These are phyloP conservation scores for Heliocybe sulcata DNA, from an alignment of 1,284 basidiomycete species.

Conservation along the genomic window DNA sequence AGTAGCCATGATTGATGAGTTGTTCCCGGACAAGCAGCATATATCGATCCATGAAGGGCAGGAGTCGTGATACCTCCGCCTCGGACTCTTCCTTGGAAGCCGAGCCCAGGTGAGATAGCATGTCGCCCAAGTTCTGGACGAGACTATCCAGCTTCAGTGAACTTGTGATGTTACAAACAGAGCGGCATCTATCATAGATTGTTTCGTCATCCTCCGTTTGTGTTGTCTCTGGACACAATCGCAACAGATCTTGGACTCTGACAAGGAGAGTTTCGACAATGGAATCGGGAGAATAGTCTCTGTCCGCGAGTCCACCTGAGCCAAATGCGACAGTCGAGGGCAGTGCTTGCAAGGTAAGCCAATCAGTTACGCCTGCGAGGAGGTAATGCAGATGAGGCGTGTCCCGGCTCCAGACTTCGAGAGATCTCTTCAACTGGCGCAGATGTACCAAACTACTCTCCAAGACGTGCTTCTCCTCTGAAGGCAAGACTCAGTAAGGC, in stretches of 20 bases:
- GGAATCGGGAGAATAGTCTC: slow-evolving; percentile 19
- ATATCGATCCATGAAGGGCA: slow-evolving; percentile 67
- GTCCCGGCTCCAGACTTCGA: slow-evolving; percentile 26
- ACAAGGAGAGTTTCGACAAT: slow-evolving; percentile 62
- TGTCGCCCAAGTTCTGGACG: slow-evolving; percentile 24
- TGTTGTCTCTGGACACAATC: neutral
- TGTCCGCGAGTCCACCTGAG: neutral
- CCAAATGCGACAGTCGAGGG: neutral
- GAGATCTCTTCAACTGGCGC: slow-evolving; percentile 8
- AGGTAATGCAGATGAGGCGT: slow-evolving; percentile 40
- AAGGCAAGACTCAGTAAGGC: neutral
- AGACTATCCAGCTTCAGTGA: slow-evolving; percentile 27
- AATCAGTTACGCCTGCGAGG: slow-evolving; percentile 36
- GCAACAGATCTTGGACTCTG: slow-evolving; percentile 52
- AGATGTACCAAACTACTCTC: slow-evolving; percentile 8
- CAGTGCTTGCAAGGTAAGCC: slow-evolving; percentile 31
- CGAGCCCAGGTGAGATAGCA: slow-evolving; percentile 24
- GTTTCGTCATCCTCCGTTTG: slow-evolving; percentile 12
- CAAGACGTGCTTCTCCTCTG: neutral
- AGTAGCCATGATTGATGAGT: slow-evolving; percentile 46
- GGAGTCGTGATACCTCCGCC: slow-evolving; percentile 30
- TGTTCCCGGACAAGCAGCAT: slow-evolving; percentile 44
- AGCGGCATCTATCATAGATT: slow-evolving; percentile 19
- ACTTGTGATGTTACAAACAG: slow-evolving; percentile 16
- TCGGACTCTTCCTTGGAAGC: slow-evolving; percentile 18